Conservation (phyloP, 148 eudicot genomes). For the Camellia sinensis region DNA sequence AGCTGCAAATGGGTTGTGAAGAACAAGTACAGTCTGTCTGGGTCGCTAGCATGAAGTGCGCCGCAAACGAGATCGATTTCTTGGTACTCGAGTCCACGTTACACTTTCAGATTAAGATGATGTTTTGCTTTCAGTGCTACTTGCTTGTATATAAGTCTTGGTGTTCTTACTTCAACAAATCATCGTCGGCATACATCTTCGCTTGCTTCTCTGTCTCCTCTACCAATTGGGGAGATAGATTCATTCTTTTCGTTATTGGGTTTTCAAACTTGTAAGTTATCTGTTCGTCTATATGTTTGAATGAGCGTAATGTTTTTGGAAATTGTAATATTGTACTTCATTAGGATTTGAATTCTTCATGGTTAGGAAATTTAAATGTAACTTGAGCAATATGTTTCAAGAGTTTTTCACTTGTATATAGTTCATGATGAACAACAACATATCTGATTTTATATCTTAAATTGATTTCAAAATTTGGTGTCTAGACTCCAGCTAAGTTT, state of each 20-base stretch:
- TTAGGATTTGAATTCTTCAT: not conserved
- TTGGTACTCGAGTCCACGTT: slow-evolving; percentile 34
- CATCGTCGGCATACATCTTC: not conserved
- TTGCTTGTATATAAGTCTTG: slow-evolving; percentile 3
- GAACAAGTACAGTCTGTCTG: not conserved
- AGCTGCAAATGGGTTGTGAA: slow-evolving; percentile 10
- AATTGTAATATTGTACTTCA: not conserved
- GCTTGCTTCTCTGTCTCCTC: slow-evolving; percentile 9
- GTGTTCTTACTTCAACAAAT: slow-evolving; percentile 4
- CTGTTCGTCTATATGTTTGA: not conserved
- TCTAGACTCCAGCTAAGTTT: not conserved
- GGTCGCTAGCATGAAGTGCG: slow-evolving; percentile 48
- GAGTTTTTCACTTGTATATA: not conserved
- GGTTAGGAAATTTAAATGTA: not conserved
- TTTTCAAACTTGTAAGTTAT: slow-evolving; percentile 16
- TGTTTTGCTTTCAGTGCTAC: slow-evolving; percentile 1
- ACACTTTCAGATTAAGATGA: not conserved
- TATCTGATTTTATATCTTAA: not conserved
- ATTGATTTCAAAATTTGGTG: not conserved
- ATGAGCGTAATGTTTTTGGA: not conserved
- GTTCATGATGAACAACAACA: not conserved
- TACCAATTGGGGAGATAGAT: slow-evolving; percentile 1
- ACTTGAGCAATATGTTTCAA: not conserved
- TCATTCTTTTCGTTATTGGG: not conserved
- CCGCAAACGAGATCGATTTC: slow-evolving; percentile 36